Conservation (phyloP, 768 basidiomycete species). For the Suillus tomentosus region DNA sequence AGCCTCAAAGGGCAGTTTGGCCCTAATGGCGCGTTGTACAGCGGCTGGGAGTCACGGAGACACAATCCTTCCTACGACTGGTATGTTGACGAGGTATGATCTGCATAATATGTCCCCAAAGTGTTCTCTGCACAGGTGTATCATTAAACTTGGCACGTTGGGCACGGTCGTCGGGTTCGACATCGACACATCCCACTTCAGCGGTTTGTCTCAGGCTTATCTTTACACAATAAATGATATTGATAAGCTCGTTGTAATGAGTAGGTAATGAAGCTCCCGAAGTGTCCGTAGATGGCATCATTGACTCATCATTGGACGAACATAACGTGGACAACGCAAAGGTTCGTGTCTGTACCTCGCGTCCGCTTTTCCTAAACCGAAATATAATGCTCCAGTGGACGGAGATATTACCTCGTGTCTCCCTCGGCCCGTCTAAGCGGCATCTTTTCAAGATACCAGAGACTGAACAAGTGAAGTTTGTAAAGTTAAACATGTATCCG, state of each 20-base stretch:
- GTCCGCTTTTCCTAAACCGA: not conserved
- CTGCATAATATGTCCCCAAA: not conserved
- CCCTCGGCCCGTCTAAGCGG: conserved; percentile 80
- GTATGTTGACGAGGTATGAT: conserved; percentile 40
- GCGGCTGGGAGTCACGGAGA: conserved; percentile 91
- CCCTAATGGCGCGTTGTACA: conserved; percentile 90
- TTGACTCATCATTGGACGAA: conserved; percentile 42
- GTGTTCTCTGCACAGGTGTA: conserved; percentile 58
- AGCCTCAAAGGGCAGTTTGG: conserved; percentile 97
- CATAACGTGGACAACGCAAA: conserved; percentile 51
- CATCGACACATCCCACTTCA: conserved; percentile 94
- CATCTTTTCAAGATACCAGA: conserved; percentile 81
- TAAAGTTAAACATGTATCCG: conserved; percentile 94
- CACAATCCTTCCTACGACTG: conserved; percentile 92
- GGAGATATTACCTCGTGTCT: conserved; percentile 72
- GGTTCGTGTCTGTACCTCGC: conserved; percentile 41
- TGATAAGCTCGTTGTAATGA: not conserved
- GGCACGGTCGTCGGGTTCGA: conserved; percentile 82
- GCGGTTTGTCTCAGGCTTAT: conserved; percentile 49
- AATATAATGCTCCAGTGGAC: conserved; percentile 60
- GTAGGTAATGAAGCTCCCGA: conserved; percentile 88
- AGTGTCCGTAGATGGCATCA: conserved; percentile 70
- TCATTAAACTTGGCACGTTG: conserved; percentile 82
- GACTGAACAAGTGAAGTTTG: conserved; percentile 61
- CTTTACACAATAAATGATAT: conserved; percentile 8